Conservation (phyloP, 805 yeast genomes). For the Saturnispora hagleri region DNA sequence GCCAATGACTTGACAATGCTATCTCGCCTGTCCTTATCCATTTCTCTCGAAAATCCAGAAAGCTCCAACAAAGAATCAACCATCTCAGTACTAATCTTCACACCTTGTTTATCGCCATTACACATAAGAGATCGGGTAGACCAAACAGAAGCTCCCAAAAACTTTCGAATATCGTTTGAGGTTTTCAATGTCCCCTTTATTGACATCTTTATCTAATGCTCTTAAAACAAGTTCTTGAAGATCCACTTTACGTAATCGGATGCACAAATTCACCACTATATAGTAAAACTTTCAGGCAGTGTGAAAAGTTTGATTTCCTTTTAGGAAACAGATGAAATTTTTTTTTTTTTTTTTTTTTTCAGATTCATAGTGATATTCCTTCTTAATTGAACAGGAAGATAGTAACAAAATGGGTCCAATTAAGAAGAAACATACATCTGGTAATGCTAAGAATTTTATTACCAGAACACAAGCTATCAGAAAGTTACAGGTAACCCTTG, state of each 20-base stretch:
- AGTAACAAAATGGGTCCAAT: constrained; percentile 43
- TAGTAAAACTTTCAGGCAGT: constrained; percentile 6
- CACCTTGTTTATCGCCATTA: not conserved
- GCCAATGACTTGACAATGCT: constrained; percentile 28
- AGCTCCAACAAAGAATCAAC: constrained; percentile 32
- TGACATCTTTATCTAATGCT: constrained; percentile 8
- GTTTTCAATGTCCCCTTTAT: constrained; percentile 14
- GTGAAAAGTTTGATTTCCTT: not conserved
- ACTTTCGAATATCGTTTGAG: not conserved
- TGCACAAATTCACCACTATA: not conserved
- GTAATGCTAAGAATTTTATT: constrained; percentile 86
- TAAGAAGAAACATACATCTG: constrained; percentile 75
- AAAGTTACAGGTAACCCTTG: constrained; percentile 84
- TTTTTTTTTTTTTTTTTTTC: not conserved
- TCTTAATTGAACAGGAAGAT: not conserved
- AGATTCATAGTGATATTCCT: not conserved
- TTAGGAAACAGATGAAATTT: not conserved
- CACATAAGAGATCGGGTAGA: constrained; percentile 15
- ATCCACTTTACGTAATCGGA: not conserved
- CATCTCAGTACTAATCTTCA: constrained; percentile 12
- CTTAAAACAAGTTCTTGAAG: not conserved
- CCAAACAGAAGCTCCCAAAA: constrained; percentile 22
- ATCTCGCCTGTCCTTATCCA: constrained; percentile 23
- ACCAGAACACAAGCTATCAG: constrained; percentile 93
- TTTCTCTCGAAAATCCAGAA: constrained; percentile 37